phyloP scores from a whole-genome alignment of 2,329 filamentous ascomycete species.

The Monosporascus sp. region DNA sequence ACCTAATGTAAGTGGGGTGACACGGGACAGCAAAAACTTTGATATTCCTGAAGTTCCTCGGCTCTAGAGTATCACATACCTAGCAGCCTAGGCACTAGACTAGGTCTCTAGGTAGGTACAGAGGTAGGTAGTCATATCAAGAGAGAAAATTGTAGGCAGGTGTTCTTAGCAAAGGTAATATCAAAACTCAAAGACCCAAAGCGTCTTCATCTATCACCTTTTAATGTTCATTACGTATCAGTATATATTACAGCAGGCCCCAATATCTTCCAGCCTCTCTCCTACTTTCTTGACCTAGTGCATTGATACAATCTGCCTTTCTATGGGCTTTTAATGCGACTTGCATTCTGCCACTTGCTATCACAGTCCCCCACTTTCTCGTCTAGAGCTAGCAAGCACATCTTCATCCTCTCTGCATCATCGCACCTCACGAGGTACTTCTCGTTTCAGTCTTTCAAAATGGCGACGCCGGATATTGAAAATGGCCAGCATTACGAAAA shows the following conservation, averaged over 20 bases:
- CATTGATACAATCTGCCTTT: too few relatives aligned
- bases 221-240: not conserved
- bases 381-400: not conserved
- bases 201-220: not conserved
- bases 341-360: not conserved
- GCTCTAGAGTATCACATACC: not conserved
- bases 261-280: not conserved
- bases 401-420: not conserved
- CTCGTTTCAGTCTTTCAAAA: constrained; percentile 16
- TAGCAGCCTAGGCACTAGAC: too few relatives aligned
- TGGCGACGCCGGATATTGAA: constrained; percentile 31
- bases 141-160: not conserved
- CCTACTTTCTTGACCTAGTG: not conserved
- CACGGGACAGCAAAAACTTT: not conserved
- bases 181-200: too few relatives aligned
- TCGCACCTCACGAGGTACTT: constrained; percentile 1
- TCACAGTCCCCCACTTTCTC: not conserved
- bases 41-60: not conserved
- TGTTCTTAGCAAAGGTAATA: not conserved
- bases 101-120: too few relatives aligned
- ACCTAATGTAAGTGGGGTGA: not conserved
- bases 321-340: not conserved
- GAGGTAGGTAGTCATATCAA: not conserved
- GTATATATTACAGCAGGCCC: not conserved
- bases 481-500: constrained; percentile 42